phyloP scores from a whole-genome alignment of 163 green algal species.

The Scenedesmus sp. region DNA sequence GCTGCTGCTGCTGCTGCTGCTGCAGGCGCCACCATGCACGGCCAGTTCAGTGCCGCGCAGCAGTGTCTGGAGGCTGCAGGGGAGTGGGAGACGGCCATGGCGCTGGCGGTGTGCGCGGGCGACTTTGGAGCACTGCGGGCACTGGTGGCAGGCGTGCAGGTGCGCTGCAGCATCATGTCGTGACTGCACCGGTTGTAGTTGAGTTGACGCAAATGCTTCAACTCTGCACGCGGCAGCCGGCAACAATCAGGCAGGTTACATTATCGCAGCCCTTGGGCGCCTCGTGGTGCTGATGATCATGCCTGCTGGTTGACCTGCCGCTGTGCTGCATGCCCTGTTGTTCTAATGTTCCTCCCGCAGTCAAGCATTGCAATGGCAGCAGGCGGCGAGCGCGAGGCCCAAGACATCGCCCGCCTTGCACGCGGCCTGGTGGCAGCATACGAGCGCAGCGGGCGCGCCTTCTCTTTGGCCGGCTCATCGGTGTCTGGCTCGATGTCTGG shows the following conservation, averaged over 20 bases:
- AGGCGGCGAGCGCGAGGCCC: conserved; percentile 3
- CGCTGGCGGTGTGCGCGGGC: conserved; percentile 54
- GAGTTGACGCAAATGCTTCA: too few species aligned
- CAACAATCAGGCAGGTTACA: too few species aligned
- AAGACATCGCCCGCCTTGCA: conserved; percentile 42
- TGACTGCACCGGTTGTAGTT: background rate
- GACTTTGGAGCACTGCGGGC: conserved; percentile 52
- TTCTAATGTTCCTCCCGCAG: background rate
- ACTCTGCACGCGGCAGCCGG: too few species aligned
- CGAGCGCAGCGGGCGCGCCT: conserved; percentile 30
- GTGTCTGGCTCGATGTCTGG: background rate
- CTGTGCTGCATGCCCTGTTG: background rate
- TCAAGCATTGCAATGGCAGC: background rate
- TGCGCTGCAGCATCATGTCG: background rate
- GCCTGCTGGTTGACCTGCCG: background rate
- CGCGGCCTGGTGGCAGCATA: conserved; percentile 36
- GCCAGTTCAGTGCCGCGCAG: conserved; percentile 51
- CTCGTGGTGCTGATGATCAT: background rate
- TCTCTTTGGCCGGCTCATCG: background rate
- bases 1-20: conserved; percentile 18
- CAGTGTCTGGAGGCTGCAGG: conserved; percentile 58
- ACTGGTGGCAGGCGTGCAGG: conserved; percentile 8
- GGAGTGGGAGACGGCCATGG: conserved; percentile 63
- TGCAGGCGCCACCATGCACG: conserved; percentile 60
- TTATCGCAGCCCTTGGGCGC: too few species aligned